A percentile compares a stretch with the other conserved stretches of the same genome.
Evolutionary conservation across 2,329 filamentous ascomycete species (phyloP).

Genomic region (Fusarium nurragi): DNA sequence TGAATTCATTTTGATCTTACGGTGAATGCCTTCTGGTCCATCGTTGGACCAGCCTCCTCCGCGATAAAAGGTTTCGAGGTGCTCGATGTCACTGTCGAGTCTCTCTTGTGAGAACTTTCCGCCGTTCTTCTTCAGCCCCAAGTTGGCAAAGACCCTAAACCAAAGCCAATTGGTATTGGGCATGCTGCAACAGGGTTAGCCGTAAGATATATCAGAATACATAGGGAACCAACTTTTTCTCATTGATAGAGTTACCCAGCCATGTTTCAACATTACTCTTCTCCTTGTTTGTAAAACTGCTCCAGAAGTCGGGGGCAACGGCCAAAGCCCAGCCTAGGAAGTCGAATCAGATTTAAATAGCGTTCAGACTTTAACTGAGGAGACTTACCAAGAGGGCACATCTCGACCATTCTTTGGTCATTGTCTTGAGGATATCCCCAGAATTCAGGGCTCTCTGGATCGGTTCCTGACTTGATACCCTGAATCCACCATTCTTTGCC

Average conservation of each 20-base stretch:
- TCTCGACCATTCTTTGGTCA: slow-evolving; percentile 86
- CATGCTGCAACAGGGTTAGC: slow-evolving; percentile 63
- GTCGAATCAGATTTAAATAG: background rate
- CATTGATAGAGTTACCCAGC: slow-evolving; percentile 79
- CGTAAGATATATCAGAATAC: too few species aligned
- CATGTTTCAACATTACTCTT: slow-evolving; percentile 74
- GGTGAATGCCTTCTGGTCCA: slow-evolving; percentile 79
- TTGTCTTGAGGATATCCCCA: slow-evolving; percentile 81
- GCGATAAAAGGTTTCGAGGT: slow-evolving; percentile 83
- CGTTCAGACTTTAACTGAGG: background rate
- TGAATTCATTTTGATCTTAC: slow-evolving; percentile 46
- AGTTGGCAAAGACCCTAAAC: slow-evolving; percentile 86
- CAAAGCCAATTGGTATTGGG: slow-evolving; percentile 76
- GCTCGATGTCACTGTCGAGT: slow-evolving; percentile 78
- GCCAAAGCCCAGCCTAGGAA: slow-evolving; percentile 71
- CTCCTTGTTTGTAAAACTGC: slow-evolving; percentile 69
- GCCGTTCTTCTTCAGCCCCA: slow-evolving; percentile 79
- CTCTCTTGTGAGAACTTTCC: slow-evolving; percentile 74
- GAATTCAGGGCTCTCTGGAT: slow-evolving; percentile 75
- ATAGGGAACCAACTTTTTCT: slow-evolving; percentile 66
- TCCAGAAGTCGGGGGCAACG: slow-evolving; percentile 73
- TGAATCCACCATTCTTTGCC: slow-evolving; percentile 71
- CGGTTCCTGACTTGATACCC: slow-evolving; percentile 75
- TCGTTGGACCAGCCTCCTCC: slow-evolving; percentile 86
- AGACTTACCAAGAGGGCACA: slow-evolving; percentile 73